Conservation (phyloP, 164 flowering plant species). For the Kalanchoe fedtschenkoi region DNA sequence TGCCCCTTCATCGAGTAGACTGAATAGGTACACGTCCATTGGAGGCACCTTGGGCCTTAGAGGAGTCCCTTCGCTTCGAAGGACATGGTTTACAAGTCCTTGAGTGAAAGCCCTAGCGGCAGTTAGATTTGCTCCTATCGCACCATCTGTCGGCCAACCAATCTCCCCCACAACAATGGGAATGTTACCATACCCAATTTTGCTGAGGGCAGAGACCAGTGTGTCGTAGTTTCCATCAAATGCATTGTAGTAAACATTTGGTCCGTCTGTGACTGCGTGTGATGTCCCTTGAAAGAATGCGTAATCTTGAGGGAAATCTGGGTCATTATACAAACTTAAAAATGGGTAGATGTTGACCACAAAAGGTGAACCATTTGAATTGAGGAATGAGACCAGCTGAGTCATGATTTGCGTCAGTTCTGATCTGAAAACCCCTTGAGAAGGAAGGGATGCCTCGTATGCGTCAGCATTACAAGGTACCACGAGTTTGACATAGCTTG, state of each 20-base stretch:
- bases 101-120: conserved; percentile 83
- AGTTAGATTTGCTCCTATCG: conserved; percentile 54
- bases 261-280: conserved; percentile 69
- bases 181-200: conserved; percentile 69
- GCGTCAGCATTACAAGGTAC: conserved; percentile 98
- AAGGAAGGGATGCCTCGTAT: conserved; percentile 71
- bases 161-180: conserved; percentile 81
- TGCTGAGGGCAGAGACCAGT: conserved; percentile 65
- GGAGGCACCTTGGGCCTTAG: conserved; percentile 72
- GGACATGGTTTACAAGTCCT: conserved; percentile 58
- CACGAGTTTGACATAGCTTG: conserved; percentile 52
- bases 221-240: conserved; percentile 92
- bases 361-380: conserved; percentile 80
- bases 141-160: conserved; percentile 96
- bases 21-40: conserved; percentile 69
- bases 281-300: conserved; percentile 80
- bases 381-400: conserved; percentile 67
- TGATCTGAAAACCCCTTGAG: conserved; percentile 80
- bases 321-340: conserved; percentile 64
- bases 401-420: conserved; percentile 69
- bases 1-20: conserved; percentile 80
- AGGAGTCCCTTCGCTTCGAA: conserved; percentile 75
- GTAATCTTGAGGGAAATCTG: conserved; percentile 87
- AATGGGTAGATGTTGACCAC: conserved; percentile 92
- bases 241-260: conserved; percentile 65